Conservation (phyloP, 1,284 basidiomycete genomes). For the Irpex sp. region DNA sequence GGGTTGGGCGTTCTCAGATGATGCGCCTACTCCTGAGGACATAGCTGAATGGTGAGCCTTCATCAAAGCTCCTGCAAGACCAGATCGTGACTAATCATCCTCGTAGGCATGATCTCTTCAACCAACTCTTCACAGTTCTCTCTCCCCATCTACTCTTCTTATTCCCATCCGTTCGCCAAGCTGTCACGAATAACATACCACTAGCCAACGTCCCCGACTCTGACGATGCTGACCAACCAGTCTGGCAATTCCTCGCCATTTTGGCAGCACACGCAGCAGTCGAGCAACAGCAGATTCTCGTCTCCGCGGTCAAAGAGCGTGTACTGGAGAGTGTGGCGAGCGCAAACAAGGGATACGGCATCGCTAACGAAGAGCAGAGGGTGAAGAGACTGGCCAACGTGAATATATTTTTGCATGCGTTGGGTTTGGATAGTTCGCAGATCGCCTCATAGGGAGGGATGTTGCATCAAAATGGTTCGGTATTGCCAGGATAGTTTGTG, state of each 20-base stretch:
- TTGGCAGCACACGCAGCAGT: slow-evolving; percentile 83
- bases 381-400: slow-evolving; percentile 74
- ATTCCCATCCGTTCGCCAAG: slow-evolving; percentile 87
- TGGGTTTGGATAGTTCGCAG: slow-evolving; percentile 82
- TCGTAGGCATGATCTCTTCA: slow-evolving; percentile 77
- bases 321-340: slow-evolving; percentile 83
- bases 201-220: slow-evolving; percentile 34
- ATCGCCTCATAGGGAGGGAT: slow-evolving; percentile 36
- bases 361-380: slow-evolving; percentile 61
- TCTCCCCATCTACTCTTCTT: slow-evolving; percentile 73
- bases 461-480: neutral
- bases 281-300: slow-evolving; percentile 85
- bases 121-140: slow-evolving; percentile 80
- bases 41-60: slow-evolving; percentile 76
- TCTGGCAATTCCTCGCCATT: slow-evolving; percentile 90
- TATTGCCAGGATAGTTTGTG: neutral
- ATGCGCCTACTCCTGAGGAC: slow-evolving; percentile 68
- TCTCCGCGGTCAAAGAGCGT: slow-evolving; percentile 87
- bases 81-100: slow-evolving; percentile 5
- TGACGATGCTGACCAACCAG: slow-evolving; percentile 84
- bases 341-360: slow-evolving; percentile 71
- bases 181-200: slow-evolving; percentile 36
- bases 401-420: slow-evolving; percentile 81
- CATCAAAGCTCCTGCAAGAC: neutral
- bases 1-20: slow-evolving; percentile 22